Base-by-base conservation (phyloP, 2,329 filamentous ascomycete genomes). In the Trichoderma endophyticum region DNA sequence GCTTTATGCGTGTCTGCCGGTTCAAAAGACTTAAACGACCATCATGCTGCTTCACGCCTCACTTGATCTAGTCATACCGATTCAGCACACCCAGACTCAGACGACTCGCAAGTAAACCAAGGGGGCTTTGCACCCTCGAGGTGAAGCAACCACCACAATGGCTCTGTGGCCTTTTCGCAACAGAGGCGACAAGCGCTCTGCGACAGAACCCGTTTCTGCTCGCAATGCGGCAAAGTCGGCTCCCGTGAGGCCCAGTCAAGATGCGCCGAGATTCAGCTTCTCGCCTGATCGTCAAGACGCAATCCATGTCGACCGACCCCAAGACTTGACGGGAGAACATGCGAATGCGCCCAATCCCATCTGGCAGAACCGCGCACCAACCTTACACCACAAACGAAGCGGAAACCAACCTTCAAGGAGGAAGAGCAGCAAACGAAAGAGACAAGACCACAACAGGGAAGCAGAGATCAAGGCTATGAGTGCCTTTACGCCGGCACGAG, bases 381-480 rank as follows among this genome's bases (percentile, higher is more conserved):
- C 89, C 9, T 80, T 91, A 32, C 86, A 89, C 82, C 86, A 85
- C 76, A 93, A 91, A 79, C 72, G 69, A 68, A 88, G 88, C 76
- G 86, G 86, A 71, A 86, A 87, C 75, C 88, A 90, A 28, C 82
- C 91, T 32, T 82, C 88, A 66, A 88, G 90, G 72, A 90, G 91
- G 73, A 93, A 90, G 78, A 92, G 92, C 54, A 94, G 90, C 84
- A 97, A 93, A 82, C 89, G 91, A 76, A 90, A 91, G 77, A 91
- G 91, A 76, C 87, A 92, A 74, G 93, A 97, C 74, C 89, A 90
- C 78, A 87, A 92, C 72, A 88, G 95, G 71, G 95, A 97, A 81
- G 93, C 93, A 74, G 94, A 97, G 82, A 94, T 98, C 78, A 93
- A 91, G 79, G 90, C 93, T 69, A 93, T 98, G 92, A 92, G 89